Base-by-base conservation (phyloP, 148 eudicot species). In the Gaultheria prostrata region DNA sequence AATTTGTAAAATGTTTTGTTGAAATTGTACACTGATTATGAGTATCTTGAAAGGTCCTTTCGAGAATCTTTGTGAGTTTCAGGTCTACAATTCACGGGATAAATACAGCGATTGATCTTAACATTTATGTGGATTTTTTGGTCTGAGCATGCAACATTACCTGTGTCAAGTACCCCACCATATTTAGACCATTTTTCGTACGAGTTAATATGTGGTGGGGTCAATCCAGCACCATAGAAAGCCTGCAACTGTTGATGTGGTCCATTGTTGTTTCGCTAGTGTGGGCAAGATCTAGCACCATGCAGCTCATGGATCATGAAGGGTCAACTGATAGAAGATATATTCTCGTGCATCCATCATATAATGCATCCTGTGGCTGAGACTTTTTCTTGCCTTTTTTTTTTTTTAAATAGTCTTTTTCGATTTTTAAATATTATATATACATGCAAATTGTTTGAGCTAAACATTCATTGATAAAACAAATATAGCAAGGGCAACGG, bases 281-380 rank as follows among this genome's bases (percentile, higher is more conserved):
- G 90, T 85, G 90, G 86, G 84, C 84, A 88, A 82, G 80, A 85
- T 88, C 88, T 85, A 82, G 83, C 82, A 85, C 76, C 80, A 80
- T 80, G 46, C 83, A 67, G 43, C 43, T 71, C 78, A 84, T 78
- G 82, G 17, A 84, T 86, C 83, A 84, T 61, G 75, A 85, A 33
- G 76, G 80, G 82, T 67, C 86, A 78, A 54, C 78, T 24, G 49
- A 12, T n/a, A 18, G 35, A 28, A 67, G 35, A 65, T 10, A 70
- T 81, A 82, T 82, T 49, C 83, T 59, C 77, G 12, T 70, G 46
- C 32, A 81, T 30, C 82, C 72, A 28, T 67, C 72, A 30, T 32
- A 50, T 72, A 15, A 15, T 65, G 54, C 57, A 80, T 80, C 79
- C 2, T 48, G 75, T 69, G 85, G 74, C 48, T 35, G 51, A 49